phyloP scores from a whole-genome alignment of 2,329 filamentous ascomycete genomes.

The Fusarium sp. region DNA sequence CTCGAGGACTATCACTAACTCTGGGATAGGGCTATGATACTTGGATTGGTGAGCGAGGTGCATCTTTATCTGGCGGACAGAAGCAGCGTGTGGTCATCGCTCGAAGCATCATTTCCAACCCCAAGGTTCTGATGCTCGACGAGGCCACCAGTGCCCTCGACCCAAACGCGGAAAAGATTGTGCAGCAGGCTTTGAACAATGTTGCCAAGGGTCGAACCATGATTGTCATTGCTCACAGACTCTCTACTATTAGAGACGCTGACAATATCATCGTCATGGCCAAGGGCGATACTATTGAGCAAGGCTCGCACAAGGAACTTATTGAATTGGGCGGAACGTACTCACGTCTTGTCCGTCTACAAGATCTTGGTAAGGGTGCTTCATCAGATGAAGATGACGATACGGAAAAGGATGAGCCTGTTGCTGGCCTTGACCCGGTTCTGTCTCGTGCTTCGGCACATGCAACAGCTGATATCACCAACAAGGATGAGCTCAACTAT shows the following conservation, averaged over 20 bases:
- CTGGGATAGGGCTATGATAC: conserved; percentile 65
- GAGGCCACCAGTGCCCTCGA: conserved; percentile 74
- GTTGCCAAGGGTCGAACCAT: conserved; percentile 70
- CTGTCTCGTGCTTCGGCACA: conserved; percentile 41
- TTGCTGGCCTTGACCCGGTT: conserved; percentile 43
- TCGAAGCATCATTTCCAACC: conserved; percentile 73
- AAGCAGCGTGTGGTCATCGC: conserved; percentile 76
- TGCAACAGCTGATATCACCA: conserved; percentile 19
- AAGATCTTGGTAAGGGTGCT: conserved; percentile 50
- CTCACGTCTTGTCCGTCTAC: conserved; percentile 60
- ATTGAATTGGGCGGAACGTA: conserved; percentile 63
- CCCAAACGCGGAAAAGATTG: conserved; percentile 60
- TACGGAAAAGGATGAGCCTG: conserved; percentile 53
- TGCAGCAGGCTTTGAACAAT: conserved; percentile 68
- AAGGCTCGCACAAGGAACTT: conserved; percentile 71
- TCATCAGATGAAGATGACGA: conserved; percentile 28
- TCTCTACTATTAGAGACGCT: conserved; percentile 70
- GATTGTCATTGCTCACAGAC: conserved; percentile 72
- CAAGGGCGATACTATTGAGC: conserved; percentile 69
- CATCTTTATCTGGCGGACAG: conserved; percentile 75
- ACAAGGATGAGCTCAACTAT: conserved; percentile 30
- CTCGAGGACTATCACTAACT: neutral
- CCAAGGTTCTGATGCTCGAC: conserved; percentile 73
- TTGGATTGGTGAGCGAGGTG: conserved; percentile 72
- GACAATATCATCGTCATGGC: conserved; percentile 75